A percentile compares a stretch with the other conserved stretches of the same genome.
phyloP scores from a whole-genome alignment of 441 rosid species.

The Eruca vesicaria region DNA sequence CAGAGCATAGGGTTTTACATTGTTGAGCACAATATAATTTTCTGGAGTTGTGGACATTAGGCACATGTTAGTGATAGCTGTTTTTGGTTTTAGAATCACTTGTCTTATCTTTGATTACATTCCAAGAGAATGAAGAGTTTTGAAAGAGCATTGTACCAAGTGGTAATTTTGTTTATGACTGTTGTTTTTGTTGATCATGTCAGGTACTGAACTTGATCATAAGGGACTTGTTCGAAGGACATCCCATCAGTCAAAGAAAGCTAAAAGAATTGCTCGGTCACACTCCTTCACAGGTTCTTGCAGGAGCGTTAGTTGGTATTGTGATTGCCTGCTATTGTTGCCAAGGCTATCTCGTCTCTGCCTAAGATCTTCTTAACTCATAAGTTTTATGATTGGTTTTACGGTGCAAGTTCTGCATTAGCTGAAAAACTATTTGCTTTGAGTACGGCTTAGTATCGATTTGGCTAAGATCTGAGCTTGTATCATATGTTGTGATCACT shows the following conservation, averaged over 20 bases:
- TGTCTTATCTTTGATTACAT: not conserved
- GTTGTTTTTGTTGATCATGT: constrained; percentile 8
- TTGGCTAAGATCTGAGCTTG: constrained; percentile 19
- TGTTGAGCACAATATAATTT: not conserved
- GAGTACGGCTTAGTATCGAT: constrained; percentile 6
- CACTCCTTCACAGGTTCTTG: constrained; percentile 85
- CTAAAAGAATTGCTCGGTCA: constrained; percentile 92
- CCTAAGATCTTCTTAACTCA: constrained; percentile 33
- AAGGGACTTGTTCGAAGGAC: constrained; percentile 89
- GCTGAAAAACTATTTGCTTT: constrained; percentile 8
- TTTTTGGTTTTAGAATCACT: not conserved
- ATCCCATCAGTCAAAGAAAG: constrained; percentile 89
- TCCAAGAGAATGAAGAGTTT: not conserved
- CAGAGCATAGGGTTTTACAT: not conserved
- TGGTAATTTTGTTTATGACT: not conserved
- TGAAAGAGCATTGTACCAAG: not conserved
- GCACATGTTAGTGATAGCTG: not conserved
- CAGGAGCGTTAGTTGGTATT: constrained; percentile 79
- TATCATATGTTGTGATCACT: constrained; percentile 27
- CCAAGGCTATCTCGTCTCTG: constrained; percentile 54
- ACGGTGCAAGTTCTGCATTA: not conserved
- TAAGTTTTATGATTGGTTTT: constrained; percentile 13
- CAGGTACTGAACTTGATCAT: constrained; percentile 89
- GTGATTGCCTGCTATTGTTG: constrained; percentile 71
- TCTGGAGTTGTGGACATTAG: not conserved